These are phyloP conservation scores for Brassica hybrid DNA, from an alignment of 441 rosid genomes.

Conservation along the genomic window DNA sequence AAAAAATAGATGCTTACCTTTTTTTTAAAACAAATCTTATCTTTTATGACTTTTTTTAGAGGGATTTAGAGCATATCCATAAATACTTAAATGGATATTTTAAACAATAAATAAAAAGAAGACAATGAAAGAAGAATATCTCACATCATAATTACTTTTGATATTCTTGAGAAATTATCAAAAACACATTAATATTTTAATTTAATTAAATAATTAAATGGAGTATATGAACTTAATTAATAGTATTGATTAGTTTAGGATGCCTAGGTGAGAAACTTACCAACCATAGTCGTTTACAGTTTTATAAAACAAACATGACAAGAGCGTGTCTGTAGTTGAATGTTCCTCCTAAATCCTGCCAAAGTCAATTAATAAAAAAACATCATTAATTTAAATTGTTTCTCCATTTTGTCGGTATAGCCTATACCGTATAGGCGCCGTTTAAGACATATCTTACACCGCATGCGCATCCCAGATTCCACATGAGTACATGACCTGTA, in stretches of 20 bases:
- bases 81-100: background rate
- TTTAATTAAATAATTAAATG: too few species aligned
- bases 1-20: background rate
- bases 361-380: background rate
- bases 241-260: background rate
- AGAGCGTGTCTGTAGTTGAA: slow-evolving; percentile 19
- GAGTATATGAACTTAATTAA: too few species aligned
- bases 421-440: too few species aligned
- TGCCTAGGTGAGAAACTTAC: background rate
- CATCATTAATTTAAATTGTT: background rate
- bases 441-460: slow-evolving; percentile 19
- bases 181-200: background rate
- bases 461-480: slow-evolving; percentile 2
- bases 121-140: background rate
- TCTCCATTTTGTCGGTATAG: slow-evolving; percentile 20
- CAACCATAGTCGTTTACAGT: background rate
- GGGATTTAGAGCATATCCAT: background rate
- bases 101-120: background rate
- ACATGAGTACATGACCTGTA: background rate
- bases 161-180: background rate
- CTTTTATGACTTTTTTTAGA: background rate
- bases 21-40: background rate
- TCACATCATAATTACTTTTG: background rate
- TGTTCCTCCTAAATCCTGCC: slow-evolving; percentile 30
- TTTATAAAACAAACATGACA: slow-evolving; percentile 15